Evolutionary conservation across 805 yeast species (phyloP).

Genomic region (Cyberlindnera meyerae): DNA sequence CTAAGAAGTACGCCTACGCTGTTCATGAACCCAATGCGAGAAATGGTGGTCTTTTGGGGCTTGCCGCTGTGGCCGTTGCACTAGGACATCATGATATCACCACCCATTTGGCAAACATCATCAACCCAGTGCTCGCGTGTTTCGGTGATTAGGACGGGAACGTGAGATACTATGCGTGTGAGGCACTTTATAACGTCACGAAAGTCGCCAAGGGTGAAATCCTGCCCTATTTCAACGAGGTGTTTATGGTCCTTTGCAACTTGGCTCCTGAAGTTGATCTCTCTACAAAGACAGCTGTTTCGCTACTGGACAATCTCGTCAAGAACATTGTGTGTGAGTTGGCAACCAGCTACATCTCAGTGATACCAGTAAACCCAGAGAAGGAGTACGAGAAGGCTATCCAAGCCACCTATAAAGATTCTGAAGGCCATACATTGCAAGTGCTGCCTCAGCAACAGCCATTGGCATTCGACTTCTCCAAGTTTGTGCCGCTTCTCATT

Average conservation of each 20-base stretch:
- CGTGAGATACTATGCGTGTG: constrained; percentile 95
- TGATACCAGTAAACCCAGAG: constrained; percentile 48
- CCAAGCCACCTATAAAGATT: constrained; percentile 41
- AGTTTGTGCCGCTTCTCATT: constrained; percentile 84
- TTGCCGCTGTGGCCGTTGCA: constrained; percentile 95
- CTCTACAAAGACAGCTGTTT: constrained; percentile 93
- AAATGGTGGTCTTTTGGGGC: constrained; percentile 92
- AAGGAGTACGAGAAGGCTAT: constrained; percentile 35
- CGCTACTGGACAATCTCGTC: constrained; percentile 79
- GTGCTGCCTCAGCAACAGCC: constrained; percentile 55
- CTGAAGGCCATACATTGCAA: constrained; percentile 53
- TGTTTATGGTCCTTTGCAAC: constrained; percentile 87
- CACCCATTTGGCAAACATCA: constrained; percentile 71
- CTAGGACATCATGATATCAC: constrained; percentile 83
- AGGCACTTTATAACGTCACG: constrained; percentile 89
- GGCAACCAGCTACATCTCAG: constrained; percentile 80
- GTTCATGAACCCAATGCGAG: constrained; percentile 82
- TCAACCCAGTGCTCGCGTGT: constrained; percentile 91
- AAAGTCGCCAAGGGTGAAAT: constrained; percentile 96
- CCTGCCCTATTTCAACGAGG: constrained; percentile 84
- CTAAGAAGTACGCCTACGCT: constrained; percentile 75
- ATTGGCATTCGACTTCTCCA: constrained; percentile 75
- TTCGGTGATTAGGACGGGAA: constrained; percentile 97
- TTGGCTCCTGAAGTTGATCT: constrained; percentile 87
- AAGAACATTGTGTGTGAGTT: constrained; percentile 95